Evolutionary conservation across 192 early-diverging fungal species (phyloP).

Genomic region (Oehlia diaphana): DNA sequence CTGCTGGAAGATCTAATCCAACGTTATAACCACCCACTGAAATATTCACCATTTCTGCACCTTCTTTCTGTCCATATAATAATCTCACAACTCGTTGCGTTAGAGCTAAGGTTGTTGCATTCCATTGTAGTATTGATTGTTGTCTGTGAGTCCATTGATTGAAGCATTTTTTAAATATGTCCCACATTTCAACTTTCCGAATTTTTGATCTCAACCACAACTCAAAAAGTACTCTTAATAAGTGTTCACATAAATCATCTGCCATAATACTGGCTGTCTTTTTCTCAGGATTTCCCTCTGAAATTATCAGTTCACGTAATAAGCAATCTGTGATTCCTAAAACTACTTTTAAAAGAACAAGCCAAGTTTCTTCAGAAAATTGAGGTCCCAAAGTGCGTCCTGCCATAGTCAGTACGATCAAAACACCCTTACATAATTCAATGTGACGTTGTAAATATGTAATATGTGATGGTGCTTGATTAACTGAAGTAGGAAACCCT

Average conservation of each 20-base stretch:
- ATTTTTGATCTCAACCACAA: conserved; percentile 75
- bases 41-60: conserved; percentile 57
- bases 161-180: conserved; percentile 68
- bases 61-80: conserved; percentile 70
- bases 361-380: conserved; percentile 79
- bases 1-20: conserved; percentile 58
- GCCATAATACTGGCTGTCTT: conserved; percentile 55
- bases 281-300: conserved; percentile 21
- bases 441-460: conserved; percentile 57
- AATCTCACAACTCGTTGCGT: conserved; percentile 65
- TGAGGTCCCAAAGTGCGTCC: conserved; percentile 56
- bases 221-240: conserved; percentile 75
- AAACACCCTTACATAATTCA: conserved; percentile 72
- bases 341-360: conserved; percentile 75
- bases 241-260: conserved; percentile 73
- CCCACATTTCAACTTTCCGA: conserved; percentile 73
- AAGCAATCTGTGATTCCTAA: conserved; percentile 76
- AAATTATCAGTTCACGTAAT: conserved; percentile 52
- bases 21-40: conserved; percentile 55
- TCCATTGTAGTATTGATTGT: conserved; percentile 76
- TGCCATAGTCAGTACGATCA: conserved; percentile 62
- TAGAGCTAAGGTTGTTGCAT: conserved; percentile 63
- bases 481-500: conserved; percentile 18
- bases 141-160: conserved; percentile 74
- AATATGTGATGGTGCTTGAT: conserved; percentile 23